Conservation (phyloP, 805 yeast genomes). For the Limtongia smithiae region DNA sequence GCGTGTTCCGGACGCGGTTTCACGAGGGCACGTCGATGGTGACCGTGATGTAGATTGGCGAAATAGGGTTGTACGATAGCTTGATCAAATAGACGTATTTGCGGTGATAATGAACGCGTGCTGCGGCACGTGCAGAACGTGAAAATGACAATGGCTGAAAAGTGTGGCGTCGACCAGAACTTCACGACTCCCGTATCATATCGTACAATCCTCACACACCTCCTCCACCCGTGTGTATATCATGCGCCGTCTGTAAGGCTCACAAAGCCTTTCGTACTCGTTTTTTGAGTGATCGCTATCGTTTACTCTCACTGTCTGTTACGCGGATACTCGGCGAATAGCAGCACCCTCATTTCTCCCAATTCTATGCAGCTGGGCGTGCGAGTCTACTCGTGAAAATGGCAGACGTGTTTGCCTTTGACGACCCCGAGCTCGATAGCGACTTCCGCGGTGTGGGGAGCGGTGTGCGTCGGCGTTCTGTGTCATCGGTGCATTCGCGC, state of each 20-base stretch:
- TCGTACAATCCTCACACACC: too few species aligned
- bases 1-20: conserved; percentile 87
- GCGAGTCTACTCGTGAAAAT: too few species aligned
- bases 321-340: conserved; percentile 6
- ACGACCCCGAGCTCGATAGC: conserved; percentile 28
- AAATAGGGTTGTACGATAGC: too few species aligned
- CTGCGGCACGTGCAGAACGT: too few species aligned
- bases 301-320: not conserved
- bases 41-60: conserved; percentile 26
- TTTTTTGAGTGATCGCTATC: not conserved
- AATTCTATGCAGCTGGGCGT: too few species aligned
- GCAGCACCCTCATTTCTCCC: conserved; percentile 1
- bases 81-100: too few species aligned
- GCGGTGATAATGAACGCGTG: too few species aligned
- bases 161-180: too few species aligned
- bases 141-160: too few species aligned
- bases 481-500: conserved; percentile 19
- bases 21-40: conserved; percentile 97
- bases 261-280: not conserved
- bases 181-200: too few species aligned
- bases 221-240: too few species aligned
- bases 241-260: too few species aligned
- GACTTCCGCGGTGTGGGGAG: conserved; percentile 8
- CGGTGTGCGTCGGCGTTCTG: conserved; percentile 15
- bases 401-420: conserved; percentile 34